Base-by-base conservation (phyloP, 108 stramenopile species). In the Aurantiochytrium sp. region DNA sequence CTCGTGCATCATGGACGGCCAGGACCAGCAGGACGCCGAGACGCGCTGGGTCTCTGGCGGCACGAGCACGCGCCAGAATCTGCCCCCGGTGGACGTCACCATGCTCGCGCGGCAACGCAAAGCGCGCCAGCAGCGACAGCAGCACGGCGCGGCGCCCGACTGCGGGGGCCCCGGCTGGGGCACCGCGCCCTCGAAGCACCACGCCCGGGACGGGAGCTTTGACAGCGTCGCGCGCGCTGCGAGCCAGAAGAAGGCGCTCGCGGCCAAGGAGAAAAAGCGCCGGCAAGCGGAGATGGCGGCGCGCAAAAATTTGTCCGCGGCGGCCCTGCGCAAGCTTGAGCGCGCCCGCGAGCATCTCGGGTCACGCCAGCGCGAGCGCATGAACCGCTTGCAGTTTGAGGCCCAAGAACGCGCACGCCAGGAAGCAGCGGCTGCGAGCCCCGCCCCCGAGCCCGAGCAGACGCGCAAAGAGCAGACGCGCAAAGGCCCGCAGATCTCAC, bases 1-100 rank as follows among this genome's bases (percentile, higher is more conserved):
- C 54, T 87, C 90, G 1, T 90, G 90, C 52, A 68, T 90, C 27
- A 90, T 90, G 90, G 55, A 90, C 37, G 90, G 90, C 2, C 90
- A 90, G 54, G 37, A 88, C 10, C 54, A 54, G 17, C 36, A 68
- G 12, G 52, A 88, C 22, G 24, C 24, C 6, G 73, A 81, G 19
- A 81, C 39, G 12, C 39, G 73, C 3, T 81, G 73, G 73, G 45
- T 48, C 24, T 48, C 73, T 0, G 73, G 73, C 0, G 73, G 73
- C 10, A 42, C 24, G 1, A 81, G 19, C 45, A 30, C 30, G 27
- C 39, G 73, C 6, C 73, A 81, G 32, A 48, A 81, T 3, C 39
- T 81, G 27, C 42, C 39, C 6, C 73, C 73, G 6, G 73, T 81
- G 12, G 73, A 81, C 32, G 73, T 81, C 6, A 81, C 73, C 6